Base-by-base conservation (phyloP, 2,329 filamentous ascomycete genomes). In the Stachybotrys chlorohalonatus region DNA sequence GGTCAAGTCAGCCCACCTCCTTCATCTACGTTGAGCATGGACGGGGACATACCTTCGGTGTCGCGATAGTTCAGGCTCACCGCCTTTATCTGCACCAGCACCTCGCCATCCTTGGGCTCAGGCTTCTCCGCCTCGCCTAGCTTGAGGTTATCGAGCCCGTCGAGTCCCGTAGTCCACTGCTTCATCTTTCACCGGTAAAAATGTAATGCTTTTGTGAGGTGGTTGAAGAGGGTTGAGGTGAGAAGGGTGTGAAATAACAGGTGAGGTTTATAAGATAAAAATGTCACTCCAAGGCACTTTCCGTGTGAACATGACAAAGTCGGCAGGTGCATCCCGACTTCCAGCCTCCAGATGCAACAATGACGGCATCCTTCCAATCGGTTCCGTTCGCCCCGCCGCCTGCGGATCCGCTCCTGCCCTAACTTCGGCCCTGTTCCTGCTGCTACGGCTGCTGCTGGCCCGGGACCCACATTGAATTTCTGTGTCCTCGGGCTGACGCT, bases 161-260 rank as follows among this genome's bases (percentile, higher is more conserved):
- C 72, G 60, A 83, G 76, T 47, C 68, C 68, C 2, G 79, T 81
- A 15, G 75, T 69, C 82, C 82, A 85, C 67, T 81, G 76, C 64
- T 73, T 66, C 52, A 63, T 69, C n/a, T 57, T 63, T n/a, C 24
- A n/a, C 36, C 36, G 36, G 36, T 42, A 13, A 42, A 24, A 24
- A 24, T 24, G 24, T 24, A 24, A 24, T 24, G 24, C 24, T 24
- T 2, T 24, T 24, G 24, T 42, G 8, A 5, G 13, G 36, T 5
- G 13, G 36, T 9, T 42, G 36, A 9, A 42, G 36, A 42, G 13
- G 36, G 13, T 24, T 9, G 36, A 42, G 36, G 36, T 42, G 36
- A 42, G 13, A 42, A 9, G 13, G 36, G 36, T 42, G 13, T 3
- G 5, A 42, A 42, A 13, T 2, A 42, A 42, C 8, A 5, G 2